Evolutionary conservation across 345 rosid genomes (phyloP), one percentile per base, ranked within the genome.

Genomic region (Physaria fendleri): DNA sequence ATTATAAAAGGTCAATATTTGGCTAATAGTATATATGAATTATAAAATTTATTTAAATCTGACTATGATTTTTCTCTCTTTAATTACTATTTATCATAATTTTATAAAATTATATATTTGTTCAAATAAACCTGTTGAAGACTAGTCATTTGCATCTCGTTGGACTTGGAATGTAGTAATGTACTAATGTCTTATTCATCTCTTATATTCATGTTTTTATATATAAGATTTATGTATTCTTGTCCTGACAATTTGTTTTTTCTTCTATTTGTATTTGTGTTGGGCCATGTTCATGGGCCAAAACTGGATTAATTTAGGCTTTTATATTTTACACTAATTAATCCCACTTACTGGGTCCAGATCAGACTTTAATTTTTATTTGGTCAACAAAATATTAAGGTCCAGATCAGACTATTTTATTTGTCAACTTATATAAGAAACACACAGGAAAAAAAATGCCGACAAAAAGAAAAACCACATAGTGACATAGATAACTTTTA

Each of bases 201-300:
- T n/a, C n/a, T n/a, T n/a, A n/a, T 12, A 24, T 47, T 14, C 12
- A 8, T 48, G 37, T 16, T 16, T 16, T 50, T n/a, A n/a, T n/a
- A n/a, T n/a, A n/a, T n/a, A n/a, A n/a, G n/a, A 50, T 30, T 27
- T 2, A 2, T 47, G 29, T 39, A 28, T 22, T 33, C n/a, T n/a
- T n/a, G n/a, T n/a, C n/a, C n/a, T n/a, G n/a, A n/a, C n/a, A n/a
- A n/a, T n/a, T n/a, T n/a, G n/a, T n/a, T n/a, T n/a, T n/a, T n/a
- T n/a, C n/a, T 60, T 23, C 4, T 27, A 4, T 15, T 42, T 22
- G 5, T 28, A 28, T 28, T 25, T 47, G 3, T 24, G 34, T 51
- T 59, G 53, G 72, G 11, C 41, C 66, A 18, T 52, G 72, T 7
- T 34, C 66, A 18, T 52, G 56, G 42, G 35, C 66, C 33, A 6